Percentiles rank a stretch among this genome's conserved stretches.
Conservation (phyloP, 176 grass and related monocot genomes). For the Cenchrus fungigraminus region DNA sequence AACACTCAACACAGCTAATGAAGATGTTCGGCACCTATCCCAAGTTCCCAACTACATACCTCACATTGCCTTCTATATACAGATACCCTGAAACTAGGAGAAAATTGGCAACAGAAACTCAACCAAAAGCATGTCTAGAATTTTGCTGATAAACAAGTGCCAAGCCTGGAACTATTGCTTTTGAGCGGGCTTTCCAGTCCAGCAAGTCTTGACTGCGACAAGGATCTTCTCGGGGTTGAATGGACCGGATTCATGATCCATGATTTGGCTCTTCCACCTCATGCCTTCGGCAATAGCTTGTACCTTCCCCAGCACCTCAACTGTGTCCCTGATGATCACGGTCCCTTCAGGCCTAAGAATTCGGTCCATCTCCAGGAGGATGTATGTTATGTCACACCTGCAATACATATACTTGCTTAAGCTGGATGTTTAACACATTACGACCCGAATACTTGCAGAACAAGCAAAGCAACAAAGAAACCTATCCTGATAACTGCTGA, state of each 20-base stretch:
- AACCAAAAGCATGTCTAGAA: not conserved
- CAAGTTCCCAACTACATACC: not conserved
- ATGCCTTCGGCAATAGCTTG: conserved; percentile 57
- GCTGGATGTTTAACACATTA: not conserved
- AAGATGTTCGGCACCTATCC: conserved; percentile 8
- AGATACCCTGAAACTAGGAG: conserved; percentile 15
- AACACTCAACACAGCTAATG: not conserved
- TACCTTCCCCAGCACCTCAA: conserved; percentile 62
- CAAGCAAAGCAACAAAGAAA: not conserved
- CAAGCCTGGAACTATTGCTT: conserved; percentile 34
- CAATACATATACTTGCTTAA: not conserved
- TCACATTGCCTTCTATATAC: conserved; percentile 33
- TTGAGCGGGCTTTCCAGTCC: conserved; percentile 54
- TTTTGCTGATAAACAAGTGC: not conserved
- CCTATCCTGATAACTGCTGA: not conserved
- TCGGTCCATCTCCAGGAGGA: conserved; percentile 79
- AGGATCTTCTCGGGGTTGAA: conserved; percentile 85
- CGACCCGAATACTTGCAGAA: not conserved
- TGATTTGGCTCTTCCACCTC: conserved; percentile 79
- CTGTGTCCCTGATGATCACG: conserved; percentile 65
- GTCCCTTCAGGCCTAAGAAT: conserved; percentile 80
- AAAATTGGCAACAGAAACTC: not conserved
- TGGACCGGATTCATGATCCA: conserved; percentile 77
- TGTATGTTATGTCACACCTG: conserved; percentile 75
- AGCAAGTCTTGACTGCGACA: conserved; percentile 76